Percentiles rank a stretch among this genome's conserved stretches.
Evolutionary conservation across 495 filamentous ascomycete genomes (phyloP).

Genomic region (Tuber indicum): DNA sequence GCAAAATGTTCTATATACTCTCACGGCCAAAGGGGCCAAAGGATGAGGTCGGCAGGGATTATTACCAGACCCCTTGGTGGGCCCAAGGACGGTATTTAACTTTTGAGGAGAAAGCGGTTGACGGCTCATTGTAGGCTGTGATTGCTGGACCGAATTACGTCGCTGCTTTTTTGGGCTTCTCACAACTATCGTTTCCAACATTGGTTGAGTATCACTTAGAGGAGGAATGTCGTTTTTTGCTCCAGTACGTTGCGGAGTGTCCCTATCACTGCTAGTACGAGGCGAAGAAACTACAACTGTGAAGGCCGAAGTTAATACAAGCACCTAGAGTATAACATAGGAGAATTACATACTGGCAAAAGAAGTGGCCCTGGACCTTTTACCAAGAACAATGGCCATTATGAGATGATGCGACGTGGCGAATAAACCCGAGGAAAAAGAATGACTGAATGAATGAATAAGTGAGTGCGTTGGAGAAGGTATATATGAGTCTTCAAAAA

Average conservation of each 20-base stretch:
- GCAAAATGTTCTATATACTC: neutral
- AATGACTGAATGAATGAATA: slow-evolving; percentile 1
- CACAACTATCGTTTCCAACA: neutral
- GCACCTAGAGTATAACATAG: neutral
- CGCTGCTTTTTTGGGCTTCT: neutral
- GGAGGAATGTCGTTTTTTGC: neutral
- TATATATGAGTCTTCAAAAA: neutral
- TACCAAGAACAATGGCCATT: slow-evolving; percentile 1
- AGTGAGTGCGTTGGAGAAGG: neutral
- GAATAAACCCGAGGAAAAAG: neutral
- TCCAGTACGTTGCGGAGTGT: neutral
- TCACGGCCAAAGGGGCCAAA: too few species aligned
- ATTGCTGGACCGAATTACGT: neutral
- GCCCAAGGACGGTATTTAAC: slow-evolving; percentile 22
- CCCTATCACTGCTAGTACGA: neutral
- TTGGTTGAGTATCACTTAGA: neutral
- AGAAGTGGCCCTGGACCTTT: neutral
- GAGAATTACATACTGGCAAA: neutral
- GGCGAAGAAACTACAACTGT: neutral
- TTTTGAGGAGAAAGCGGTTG: slow-evolving; percentile 27
- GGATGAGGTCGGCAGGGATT: neutral
- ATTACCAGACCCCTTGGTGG: slow-evolving; percentile 7
- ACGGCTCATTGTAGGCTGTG: neutral
- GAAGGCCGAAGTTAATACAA: neutral
- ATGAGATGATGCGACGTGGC: neutral